Evolutionary conservation across 2,329 filamentous ascomycete species (phyloP).

Genomic region (Periglandula ipomoeae): DNA sequence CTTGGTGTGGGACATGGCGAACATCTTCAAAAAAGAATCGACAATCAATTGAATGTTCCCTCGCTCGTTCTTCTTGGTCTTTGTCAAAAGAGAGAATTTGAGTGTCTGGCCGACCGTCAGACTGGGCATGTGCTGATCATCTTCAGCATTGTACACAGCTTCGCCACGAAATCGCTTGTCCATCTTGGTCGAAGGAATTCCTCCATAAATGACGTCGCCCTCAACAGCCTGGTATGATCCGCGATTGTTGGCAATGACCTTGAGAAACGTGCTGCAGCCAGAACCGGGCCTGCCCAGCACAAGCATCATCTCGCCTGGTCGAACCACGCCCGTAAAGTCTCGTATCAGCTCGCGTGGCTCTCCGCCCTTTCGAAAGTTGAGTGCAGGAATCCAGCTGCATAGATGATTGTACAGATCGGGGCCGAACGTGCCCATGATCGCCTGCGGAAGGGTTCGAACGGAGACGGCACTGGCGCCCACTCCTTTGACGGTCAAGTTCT

Average conservation of each 20-base stretch:
- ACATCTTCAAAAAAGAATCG: constrained; percentile 64
- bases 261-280: constrained; percentile 70
- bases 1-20: constrained; percentile 67
- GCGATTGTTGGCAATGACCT: constrained; percentile 59
- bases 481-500: constrained; percentile 66
- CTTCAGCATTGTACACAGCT: constrained; percentile 70
- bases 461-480: constrained; percentile 57
- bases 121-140: constrained; percentile 64
- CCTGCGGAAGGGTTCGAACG: constrained; percentile 64
- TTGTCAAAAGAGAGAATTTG: constrained; percentile 65
- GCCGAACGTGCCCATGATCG: constrained; percentile 69
- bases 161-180: constrained; percentile 63
- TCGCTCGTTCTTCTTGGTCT: constrained; percentile 58
- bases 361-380: constrained; percentile 1
- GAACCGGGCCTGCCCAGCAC: constrained; percentile 60
- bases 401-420: constrained; percentile 65
- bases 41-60: constrained; percentile 55
- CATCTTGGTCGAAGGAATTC: constrained; percentile 59
- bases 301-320: constrained; percentile 28
- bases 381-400: constrained; percentile 25
- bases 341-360: constrained; percentile 5
- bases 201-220: constrained; percentile 51
- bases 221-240: constrained; percentile 52
- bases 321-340: constrained; percentile 25
- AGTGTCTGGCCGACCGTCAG: constrained; percentile 73